These are phyloP conservation scores for Cajanus cajan DNA, from an alignment of 306 rosid genomes.

Conservation along the genomic window DNA sequence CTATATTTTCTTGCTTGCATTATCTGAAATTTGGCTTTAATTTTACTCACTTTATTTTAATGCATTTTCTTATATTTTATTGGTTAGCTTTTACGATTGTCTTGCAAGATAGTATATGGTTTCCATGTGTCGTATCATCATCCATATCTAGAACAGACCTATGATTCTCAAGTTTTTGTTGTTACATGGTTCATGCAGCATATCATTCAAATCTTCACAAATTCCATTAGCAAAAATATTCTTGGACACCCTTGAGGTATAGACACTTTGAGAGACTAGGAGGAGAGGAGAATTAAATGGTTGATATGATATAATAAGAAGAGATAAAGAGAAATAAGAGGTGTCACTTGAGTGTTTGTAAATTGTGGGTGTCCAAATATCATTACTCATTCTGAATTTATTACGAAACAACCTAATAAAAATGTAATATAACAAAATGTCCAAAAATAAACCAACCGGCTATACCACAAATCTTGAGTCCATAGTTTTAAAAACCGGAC, in stretches of 20 bases:
- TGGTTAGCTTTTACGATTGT: neutral
- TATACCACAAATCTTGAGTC: neutral
- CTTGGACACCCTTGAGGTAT: too few relatives aligned
- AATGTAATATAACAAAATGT: neutral
- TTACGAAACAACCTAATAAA: neutral
- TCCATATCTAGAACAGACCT: conserved; percentile 13
- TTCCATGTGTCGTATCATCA: neutral
- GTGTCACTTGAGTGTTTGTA: too few relatives aligned
- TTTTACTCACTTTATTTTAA: neutral
- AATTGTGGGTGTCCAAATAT: too few relatives aligned
- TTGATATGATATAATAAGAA: too few relatives aligned
- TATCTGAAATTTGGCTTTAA: conserved; percentile 12
- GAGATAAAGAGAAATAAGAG: too few relatives aligned
- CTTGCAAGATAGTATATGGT: conserved; percentile 19
- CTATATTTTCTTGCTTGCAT: conserved; percentile 11
- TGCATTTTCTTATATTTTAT: neutral
- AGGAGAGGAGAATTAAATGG: too few relatives aligned
- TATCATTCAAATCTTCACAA: neutral
- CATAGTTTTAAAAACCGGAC: too few relatives aligned
- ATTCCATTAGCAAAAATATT: neutral
- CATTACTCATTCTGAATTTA: too few relatives aligned
- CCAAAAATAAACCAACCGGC: neutral
- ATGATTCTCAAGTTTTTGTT: conserved; percentile 11
- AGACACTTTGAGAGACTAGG: too few relatives aligned
- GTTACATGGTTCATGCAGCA: neutral